Base-by-base conservation (phyloP, 331 rosid species). In the Pyracantha coccinea region DNA sequence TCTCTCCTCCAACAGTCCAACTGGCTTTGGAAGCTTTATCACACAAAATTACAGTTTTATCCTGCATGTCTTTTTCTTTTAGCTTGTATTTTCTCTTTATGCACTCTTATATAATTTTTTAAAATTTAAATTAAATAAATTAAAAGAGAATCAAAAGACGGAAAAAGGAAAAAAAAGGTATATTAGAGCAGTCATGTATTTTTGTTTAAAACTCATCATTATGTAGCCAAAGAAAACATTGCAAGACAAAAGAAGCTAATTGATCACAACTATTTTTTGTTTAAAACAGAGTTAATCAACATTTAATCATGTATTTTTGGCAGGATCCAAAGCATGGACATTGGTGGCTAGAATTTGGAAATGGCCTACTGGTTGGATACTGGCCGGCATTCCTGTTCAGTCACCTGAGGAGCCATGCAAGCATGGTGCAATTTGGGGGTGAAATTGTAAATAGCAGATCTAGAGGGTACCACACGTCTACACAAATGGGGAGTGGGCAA, bases 401-500 rank as follows among this genome's bases (percentile, higher is more conserved):
- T 76, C 98, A 92, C 77, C 83, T 95, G 74, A 85, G 93, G 80
- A 89, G 75, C 77, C 96, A 92, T 72, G 99, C 98, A 31, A 85
- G 84, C 83, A 95, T 95, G 99, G 81, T 95, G 13, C 99, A 95
- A 76, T 95, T 95, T 81, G 99, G 99, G 53, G 99, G 99, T 25
- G 99, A 95, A 75, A 79, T 95, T 35, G 97, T 95, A 77, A 92
- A 95, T 75, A 80, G 90, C 29, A 83, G 86, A 52, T 88, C 97
- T 71, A 81, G 85, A 44, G 99, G 98, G 0, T 88, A 81, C 41
- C 99, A 95, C 89, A 95, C 99, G 15, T 85, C 88, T 10, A 95
- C 99, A n/a, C 90, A 92, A 64, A 95, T 95, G 99, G 99, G 99
- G 0, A 95, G 98, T 83, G 99, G 99, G 8, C 92, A 90, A 79